A percentile compares a stretch with the other conserved stretches of the same genome.
These are phyloP conservation scores for Pestalotiopsis sp. DNA, from an alignment of 2,329 filamentous ascomycete species.

Conservation along the genomic window DNA sequence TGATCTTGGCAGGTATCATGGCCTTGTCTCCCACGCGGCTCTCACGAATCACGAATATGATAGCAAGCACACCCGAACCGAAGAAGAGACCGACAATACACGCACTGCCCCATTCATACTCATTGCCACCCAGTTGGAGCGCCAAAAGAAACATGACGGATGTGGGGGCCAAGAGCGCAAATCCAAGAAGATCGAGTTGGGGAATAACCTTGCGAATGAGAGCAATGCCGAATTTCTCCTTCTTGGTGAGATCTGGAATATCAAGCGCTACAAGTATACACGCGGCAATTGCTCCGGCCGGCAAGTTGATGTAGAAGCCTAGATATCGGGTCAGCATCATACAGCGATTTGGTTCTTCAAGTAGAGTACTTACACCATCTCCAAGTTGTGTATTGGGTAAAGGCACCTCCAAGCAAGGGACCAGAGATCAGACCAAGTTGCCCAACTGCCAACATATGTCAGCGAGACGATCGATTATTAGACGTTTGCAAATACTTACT, in stretches of 20 bases:
- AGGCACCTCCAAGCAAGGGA: constrained; percentile 47
- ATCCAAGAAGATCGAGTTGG: constrained; percentile 43
- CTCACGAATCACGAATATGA: constrained; percentile 45
- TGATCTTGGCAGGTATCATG: constrained; percentile 50
- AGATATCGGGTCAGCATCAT: not conserved
- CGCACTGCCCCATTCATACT: constrained; percentile 39
- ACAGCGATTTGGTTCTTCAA: not conserved
- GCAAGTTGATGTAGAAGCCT: constrained; percentile 50
- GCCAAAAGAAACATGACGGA: constrained; percentile 47
- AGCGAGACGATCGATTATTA: not conserved
- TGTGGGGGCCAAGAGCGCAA: constrained; percentile 40
- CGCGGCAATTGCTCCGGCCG: constrained; percentile 38
- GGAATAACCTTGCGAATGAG: constrained; percentile 23
- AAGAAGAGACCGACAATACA: constrained; percentile 40
- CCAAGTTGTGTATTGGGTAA: constrained; percentile 45
- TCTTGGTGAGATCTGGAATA: constrained; percentile 37
- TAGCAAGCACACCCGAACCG: constrained; percentile 33
- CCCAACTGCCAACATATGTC: constrained; percentile 22
- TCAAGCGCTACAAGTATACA: constrained; percentile 31
- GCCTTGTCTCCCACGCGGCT: constrained; percentile 45
- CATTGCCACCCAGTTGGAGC: constrained; percentile 40
- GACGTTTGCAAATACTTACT: constrained; percentile 12
- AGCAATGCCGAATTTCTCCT: constrained; percentile 20
- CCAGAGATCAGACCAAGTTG: constrained; percentile 48
- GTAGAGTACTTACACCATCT: constrained; percentile 41